A percentile compares a stretch with the other conserved stretches of the same genome.
Evolutionary conservation across 345 rosid species (phyloP).

Genomic region (Brassica juncea): DNA sequence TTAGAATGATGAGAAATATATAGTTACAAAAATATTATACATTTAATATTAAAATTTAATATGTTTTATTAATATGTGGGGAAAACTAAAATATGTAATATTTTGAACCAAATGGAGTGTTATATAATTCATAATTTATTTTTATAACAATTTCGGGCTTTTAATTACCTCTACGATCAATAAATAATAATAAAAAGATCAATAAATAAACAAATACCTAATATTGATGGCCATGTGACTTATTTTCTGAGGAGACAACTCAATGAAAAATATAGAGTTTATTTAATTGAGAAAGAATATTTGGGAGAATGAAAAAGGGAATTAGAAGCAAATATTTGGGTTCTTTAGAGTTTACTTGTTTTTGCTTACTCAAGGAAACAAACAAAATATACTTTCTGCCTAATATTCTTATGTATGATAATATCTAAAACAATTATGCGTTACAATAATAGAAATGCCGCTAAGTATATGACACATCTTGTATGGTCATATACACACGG

Average conservation of each 20-base stretch:
- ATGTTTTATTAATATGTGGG: too few relatives aligned
- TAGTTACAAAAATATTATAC: too few relatives aligned
- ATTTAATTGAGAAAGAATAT: slow-evolving; percentile 58
- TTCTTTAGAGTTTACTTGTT: slow-evolving; percentile 47
- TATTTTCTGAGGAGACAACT: slow-evolving; percentile 10
- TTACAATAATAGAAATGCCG: background rate
- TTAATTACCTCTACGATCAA: too few relatives aligned
- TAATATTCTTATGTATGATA: background rate
- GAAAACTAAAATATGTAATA: too few relatives aligned
- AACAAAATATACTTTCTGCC: slow-evolving; percentile 54
- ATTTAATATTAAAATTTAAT: too few relatives aligned
- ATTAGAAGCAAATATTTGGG: slow-evolving; percentile 54
- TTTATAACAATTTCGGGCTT: too few relatives aligned
- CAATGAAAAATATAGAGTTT: slow-evolving; percentile 14
- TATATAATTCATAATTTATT: too few relatives aligned
- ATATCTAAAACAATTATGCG: slow-evolving; percentile 1
- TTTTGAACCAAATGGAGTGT: too few relatives aligned
- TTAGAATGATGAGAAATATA: too few relatives aligned
- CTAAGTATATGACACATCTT: slow-evolving; percentile 6
- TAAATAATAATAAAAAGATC: background rate
- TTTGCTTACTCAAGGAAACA: slow-evolving; percentile 46
- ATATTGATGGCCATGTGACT: slow-evolving; percentile 43
- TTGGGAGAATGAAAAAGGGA: slow-evolving; percentile 65
- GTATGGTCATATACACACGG: background rate
- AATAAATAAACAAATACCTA: background rate